Base-by-base conservation (phyloP, 1,284 basidiomycete genomes). In the Malassezia obtusa region DNA sequence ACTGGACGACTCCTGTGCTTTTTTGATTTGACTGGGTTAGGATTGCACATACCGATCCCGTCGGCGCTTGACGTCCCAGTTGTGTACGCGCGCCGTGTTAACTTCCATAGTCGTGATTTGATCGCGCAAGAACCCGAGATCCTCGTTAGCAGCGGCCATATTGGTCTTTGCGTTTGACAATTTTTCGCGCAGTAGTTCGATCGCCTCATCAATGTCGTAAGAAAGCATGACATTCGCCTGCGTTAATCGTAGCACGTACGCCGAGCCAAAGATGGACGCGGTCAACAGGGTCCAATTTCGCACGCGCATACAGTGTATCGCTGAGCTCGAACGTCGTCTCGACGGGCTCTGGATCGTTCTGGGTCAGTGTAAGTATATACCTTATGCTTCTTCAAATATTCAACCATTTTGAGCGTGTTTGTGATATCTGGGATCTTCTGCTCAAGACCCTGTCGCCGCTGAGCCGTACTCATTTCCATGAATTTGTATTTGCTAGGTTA, bases 41-140 rank as follows among this genome's bases (percentile, higher is more conserved):
- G 17, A 10, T 7, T 8, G 30, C n/a, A 51, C 50, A 32, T 39
- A 46, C 44, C 32, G 44, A n/a, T 85, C 83, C 69, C 87, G 78
- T 67, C 89, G 78, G 59, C 85, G 78, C 71, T 87, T 88, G 39
- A 92, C 89, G 72, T 92, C 89, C 85, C 86, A 91, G 71, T 98
- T 98, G 75, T 94, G 95, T 49, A 95, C 85, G 32, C 92, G 79
- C 8, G 92, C 92, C 24, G 88, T 92, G 74, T 96, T 96, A 57
- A 98, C 92, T 74, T 98, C 91, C 86, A 95, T 95, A 14, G 94
- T 83, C 4, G 92, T 98, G 49, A 92, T 81, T 75, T 98, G 92
- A 72, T 98, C 92, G 50, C 90, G 80, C 57, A 98, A 76, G 74
- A 89, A 98, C 68, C 90, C 90, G 26, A 95, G 79, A 73, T 98